Conservation (phyloP, 1,284 basidiomycete species). For the Ceratobasidium sp. region DNA sequence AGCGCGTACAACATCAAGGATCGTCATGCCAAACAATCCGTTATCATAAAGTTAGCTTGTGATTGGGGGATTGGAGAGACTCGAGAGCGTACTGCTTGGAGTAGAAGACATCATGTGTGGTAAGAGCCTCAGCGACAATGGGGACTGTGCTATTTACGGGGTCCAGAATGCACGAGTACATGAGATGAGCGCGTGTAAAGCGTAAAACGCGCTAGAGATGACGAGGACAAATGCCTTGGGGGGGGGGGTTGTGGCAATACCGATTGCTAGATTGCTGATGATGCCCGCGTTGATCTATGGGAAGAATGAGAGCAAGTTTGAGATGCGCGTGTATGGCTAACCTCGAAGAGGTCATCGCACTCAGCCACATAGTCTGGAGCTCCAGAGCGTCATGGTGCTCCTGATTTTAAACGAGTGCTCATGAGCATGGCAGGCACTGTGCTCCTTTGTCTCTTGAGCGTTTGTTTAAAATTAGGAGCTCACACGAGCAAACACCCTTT, state of each 20-base stretch:
- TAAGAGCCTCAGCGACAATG: constrained; percentile 95
- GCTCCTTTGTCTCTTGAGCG: too few species aligned
- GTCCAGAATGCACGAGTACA: constrained; percentile 57
- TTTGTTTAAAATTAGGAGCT: too few species aligned
- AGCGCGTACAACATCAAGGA: constrained; percentile 96
- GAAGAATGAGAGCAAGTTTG: constrained; percentile 10
- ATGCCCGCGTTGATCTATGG: constrained; percentile 97
- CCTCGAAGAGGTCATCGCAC: constrained; percentile 91
- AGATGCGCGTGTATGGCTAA: constrained; percentile 54
- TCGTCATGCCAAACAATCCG: constrained; percentile 97
- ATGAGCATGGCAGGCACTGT: too few species aligned
- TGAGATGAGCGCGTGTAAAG: not conserved
- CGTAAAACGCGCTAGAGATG: constrained; percentile 73
- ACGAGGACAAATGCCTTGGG: constrained; percentile 96
- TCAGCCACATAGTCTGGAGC: too few species aligned
- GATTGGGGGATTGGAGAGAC: not conserved
- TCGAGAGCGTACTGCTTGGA: constrained; percentile 77
- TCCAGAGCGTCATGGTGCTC: too few species aligned
- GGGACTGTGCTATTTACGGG: constrained; percentile 89
- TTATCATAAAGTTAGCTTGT: constrained; percentile 33
- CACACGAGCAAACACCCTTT: too few species aligned
- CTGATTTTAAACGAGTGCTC: too few species aligned
- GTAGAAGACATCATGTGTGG: constrained; percentile 92
- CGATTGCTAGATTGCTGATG: constrained; percentile 91
- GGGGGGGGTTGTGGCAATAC: constrained; percentile 86